Percentiles rank a stretch among this genome's conserved stretches.
Evolutionary conservation across 2,329 filamentous ascomycete genomes (phyloP).

Genomic region (Hymenoscyphus fraxineus): DNA sequence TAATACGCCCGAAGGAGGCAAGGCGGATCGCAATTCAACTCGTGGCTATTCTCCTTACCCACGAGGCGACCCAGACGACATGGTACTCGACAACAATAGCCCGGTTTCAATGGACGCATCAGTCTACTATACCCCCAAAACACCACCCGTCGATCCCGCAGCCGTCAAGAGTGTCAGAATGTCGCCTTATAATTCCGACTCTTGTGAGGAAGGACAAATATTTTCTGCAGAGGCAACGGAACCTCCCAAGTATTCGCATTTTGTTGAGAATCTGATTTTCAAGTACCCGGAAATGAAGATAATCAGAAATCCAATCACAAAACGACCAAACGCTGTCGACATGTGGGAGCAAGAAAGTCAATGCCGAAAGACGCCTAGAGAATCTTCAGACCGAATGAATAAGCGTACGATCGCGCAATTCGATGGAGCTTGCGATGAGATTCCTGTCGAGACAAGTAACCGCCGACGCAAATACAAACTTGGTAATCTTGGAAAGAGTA

Average conservation of each 20-base stretch:
- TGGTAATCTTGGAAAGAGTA: slow-evolving; percentile 3
- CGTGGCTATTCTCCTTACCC: not conserved
- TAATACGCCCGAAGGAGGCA: not conserved
- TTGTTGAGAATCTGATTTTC: slow-evolving; percentile 20
- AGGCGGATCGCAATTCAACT: not conserved
- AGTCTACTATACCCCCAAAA: not conserved
- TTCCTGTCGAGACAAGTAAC: not conserved
- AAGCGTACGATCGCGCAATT: not conserved
- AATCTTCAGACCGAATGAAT: not conserved
- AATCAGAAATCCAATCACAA: slow-evolving; percentile 19
- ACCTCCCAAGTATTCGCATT: slow-evolving; percentile 16
- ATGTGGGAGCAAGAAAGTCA: slow-evolving; percentile 24
- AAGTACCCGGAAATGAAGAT: slow-evolving; percentile 22
- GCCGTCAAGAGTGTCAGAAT: not conserved
- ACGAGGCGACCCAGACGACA: slow-evolving; percentile 2
- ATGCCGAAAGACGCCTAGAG: slow-evolving; percentile 2
- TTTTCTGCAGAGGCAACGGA: not conserved
- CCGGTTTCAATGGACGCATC: not conserved
- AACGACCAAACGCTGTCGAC: slow-evolving; percentile 21
- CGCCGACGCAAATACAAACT: slow-evolving; percentile 6
- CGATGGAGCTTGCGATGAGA: slow-evolving; percentile 6
- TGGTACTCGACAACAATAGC: not conserved
- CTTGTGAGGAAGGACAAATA: not conserved
- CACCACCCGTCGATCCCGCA: not conserved
- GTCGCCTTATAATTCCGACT: not conserved